Percentiles rank a stretch among this genome's conserved stretches.
These are phyloP conservation scores for Handroanthus guayacan DNA, from an alignment of 257 asterid species.

Conservation along the genomic window DNA sequence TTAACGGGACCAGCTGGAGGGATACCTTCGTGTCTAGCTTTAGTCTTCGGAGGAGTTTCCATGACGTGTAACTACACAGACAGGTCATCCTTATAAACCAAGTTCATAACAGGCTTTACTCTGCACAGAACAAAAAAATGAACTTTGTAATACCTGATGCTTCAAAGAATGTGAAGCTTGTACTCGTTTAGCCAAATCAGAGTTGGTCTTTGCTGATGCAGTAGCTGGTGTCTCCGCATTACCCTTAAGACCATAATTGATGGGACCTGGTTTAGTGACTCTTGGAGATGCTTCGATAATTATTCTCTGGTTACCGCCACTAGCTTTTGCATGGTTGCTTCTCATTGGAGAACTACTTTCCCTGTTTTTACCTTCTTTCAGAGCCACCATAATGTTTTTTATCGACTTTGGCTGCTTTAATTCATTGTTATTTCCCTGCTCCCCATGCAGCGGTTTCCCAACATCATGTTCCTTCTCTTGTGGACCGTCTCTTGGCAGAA, in stretches of 20 bases:
- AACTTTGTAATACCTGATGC: constrained; percentile 65
- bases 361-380: constrained; percentile 83
- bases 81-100: constrained; percentile 31
- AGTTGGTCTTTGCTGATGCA: constrained; percentile 44
- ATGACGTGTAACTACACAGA: constrained; percentile 58
- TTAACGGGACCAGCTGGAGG: constrained; percentile 62
- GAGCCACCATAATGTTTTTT: constrained; percentile 77
- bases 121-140: neutral
- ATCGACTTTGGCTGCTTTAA: constrained; percentile 72
- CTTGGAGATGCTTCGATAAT: constrained; percentile 66
- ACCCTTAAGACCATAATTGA: constrained; percentile 46
- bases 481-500: constrained; percentile 41
- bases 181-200: constrained; percentile 56
- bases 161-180: constrained; percentile 64
- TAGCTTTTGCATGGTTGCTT: constrained; percentile 52
- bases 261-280: constrained; percentile 49
- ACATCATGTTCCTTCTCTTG: constrained; percentile 49
- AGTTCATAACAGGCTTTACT: constrained; percentile 13
- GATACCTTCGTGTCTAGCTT: constrained; percentile 65
- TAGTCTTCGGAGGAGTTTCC: constrained; percentile 74
- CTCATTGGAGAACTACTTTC: constrained; percentile 89
- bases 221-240: constrained; percentile 56
- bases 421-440: constrained; percentile 47
- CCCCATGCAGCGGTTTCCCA: constrained; percentile 45
- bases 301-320: constrained; percentile 51